Conservation (phyloP, 2,329 filamentous ascomycete species). For the Verticillium longisporum region DNA sequence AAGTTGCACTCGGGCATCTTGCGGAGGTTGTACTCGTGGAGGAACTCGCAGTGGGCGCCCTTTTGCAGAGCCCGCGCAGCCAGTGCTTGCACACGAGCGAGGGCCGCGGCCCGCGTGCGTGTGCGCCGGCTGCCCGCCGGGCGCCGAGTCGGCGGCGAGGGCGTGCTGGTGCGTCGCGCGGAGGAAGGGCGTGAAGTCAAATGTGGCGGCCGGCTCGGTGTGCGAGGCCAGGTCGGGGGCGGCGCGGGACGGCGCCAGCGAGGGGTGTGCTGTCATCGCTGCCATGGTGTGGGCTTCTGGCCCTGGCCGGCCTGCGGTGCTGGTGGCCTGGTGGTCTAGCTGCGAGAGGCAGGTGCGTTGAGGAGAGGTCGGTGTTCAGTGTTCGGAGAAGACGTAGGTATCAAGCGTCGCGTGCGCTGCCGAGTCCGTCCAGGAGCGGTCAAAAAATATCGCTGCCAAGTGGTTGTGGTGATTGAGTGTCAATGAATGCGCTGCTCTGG, state of each 20-base stretch:
- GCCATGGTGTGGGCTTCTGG: slow-evolving; percentile 7
- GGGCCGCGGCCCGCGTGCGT: slow-evolving; percentile 75
- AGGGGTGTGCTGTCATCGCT: slow-evolving; percentile 18
- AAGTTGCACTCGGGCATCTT: slow-evolving; percentile 99
- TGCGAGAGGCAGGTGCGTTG: background rate
- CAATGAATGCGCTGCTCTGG: too few relatives aligned
- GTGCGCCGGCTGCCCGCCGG: slow-evolving; percentile 47
- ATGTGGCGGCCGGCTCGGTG: slow-evolving; percentile 53
- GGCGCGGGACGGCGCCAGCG: slow-evolving; percentile 9
- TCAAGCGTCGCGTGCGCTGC: too few relatives aligned
- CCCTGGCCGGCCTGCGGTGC: background rate
- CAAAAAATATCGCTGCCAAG: too few relatives aligned
- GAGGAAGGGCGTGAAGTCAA: slow-evolving; percentile 82
- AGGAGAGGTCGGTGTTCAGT: too few relatives aligned
- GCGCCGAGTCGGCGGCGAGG: slow-evolving; percentile 73
- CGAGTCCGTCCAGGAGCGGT: too few relatives aligned
- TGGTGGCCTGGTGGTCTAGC: background rate
- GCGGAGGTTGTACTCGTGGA: slow-evolving; percentile 96
- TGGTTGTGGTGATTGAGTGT: too few relatives aligned
- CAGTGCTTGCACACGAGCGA: slow-evolving; percentile 97
- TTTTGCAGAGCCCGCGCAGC: slow-evolving; percentile 94
- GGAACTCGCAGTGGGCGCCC: slow-evolving; percentile 91
- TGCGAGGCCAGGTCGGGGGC: slow-evolving; percentile 48
- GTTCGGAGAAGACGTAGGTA: too few relatives aligned
- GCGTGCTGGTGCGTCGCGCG: slow-evolving; percentile 78